These are phyloP conservation scores for Wickerhamomyces chambardii DNA, from an alignment of 805 yeast species.

Conservation along the genomic window DNA sequence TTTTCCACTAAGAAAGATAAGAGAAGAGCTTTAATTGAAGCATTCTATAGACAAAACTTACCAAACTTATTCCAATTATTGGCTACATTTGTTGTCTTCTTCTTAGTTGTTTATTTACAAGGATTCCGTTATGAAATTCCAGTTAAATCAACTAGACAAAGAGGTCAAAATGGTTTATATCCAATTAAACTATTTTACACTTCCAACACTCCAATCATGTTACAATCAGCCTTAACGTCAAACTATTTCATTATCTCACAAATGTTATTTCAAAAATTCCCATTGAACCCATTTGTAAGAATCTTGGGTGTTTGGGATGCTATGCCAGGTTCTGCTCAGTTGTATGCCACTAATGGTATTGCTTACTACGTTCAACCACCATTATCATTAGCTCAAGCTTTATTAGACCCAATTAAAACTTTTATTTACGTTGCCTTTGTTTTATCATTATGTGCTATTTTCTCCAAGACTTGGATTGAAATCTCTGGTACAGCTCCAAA, in stretches of 20 bases:
- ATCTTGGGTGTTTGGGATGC: constrained; percentile 90
- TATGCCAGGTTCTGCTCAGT: constrained; percentile 67
- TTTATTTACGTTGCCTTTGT: constrained; percentile 74
- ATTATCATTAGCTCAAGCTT: constrained; percentile 67
- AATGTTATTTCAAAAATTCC: constrained; percentile 84
- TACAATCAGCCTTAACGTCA: constrained; percentile 90
- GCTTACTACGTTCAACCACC: constrained; percentile 98
- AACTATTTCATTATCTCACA: constrained; percentile 90
- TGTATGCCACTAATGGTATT: constrained; percentile 79
- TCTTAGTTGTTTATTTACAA: constrained; percentile 85
- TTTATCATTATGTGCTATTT: constrained; percentile 82
- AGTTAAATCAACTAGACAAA: constrained; percentile 84
- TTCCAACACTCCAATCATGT: constrained; percentile 96
- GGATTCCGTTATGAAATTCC: constrained; percentile 96
- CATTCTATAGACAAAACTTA: constrained; percentile 86
- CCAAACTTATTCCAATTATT: constrained; percentile 93
- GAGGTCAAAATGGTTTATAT: constrained; percentile 88
- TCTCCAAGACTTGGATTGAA: constrained; percentile 98
- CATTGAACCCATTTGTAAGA: constrained; percentile 67
- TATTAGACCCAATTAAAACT: constrained; percentile 86
- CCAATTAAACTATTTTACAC: constrained; percentile 96
- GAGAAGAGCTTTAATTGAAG: constrained; percentile 85
- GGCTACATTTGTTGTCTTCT: constrained; percentile 75
- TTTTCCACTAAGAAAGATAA: constrained; percentile 82
- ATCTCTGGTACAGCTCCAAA: constrained; percentile 93